These are phyloP conservation scores for Coemansia sp. DNA, from an alignment of 192 early-diverging fungal species.

Conservation along the genomic window DNA sequence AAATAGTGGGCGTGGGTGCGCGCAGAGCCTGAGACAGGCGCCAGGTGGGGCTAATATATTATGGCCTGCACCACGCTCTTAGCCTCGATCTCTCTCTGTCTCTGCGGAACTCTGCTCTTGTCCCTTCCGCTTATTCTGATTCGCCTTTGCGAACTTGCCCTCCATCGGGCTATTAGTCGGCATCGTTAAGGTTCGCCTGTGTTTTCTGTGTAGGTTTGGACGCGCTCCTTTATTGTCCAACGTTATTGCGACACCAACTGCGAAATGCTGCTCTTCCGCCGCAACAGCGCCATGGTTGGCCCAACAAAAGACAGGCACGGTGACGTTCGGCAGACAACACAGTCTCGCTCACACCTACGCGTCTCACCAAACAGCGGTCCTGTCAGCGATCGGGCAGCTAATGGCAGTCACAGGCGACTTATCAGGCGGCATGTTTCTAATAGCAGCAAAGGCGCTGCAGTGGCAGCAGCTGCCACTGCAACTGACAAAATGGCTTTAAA, in stretches of 20 bases:
- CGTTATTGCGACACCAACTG: background rate
- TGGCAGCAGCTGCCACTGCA: background rate
- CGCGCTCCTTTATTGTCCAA: background rate
- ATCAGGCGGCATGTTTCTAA: background rate
- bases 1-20: constrained; percentile 6
- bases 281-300: background rate
- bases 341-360: background rate
- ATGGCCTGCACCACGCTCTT: background rate
- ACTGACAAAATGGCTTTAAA: background rate
- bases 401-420: background rate
- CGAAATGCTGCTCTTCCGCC: constrained; percentile 5
- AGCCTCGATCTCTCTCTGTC: background rate
- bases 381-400: background rate
- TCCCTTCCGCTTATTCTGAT: background rate
- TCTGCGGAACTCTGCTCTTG: constrained; percentile 4
- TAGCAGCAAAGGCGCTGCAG: background rate
- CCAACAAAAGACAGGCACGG: background rate
- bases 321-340: background rate
- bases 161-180: background rate
- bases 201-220: constrained; percentile 5
- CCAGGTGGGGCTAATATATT: constrained; percentile 4
- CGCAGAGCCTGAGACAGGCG: constrained; percentile 2
- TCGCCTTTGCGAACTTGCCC: no score
- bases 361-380: background rate
- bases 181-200: background rate